Evolutionary conservation across 2,329 filamentous ascomycete genomes (phyloP), one percentile per base, ranked within the genome.

Genomic region (Blumeriella jaapii): DNA sequence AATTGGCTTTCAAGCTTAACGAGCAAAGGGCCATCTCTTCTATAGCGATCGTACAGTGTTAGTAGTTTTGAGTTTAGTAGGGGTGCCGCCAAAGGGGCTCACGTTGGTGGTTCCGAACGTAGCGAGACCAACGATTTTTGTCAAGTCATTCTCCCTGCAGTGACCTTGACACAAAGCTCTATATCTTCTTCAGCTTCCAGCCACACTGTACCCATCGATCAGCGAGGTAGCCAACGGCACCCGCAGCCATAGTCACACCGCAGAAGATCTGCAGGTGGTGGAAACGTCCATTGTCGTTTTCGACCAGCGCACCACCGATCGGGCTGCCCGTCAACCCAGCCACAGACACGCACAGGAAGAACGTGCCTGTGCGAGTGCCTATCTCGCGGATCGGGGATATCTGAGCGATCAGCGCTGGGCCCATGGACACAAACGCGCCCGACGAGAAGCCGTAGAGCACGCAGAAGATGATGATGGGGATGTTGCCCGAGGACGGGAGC

Each of bases 311-410:
- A 5, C 78, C 78, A 2, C 67, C 78, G 46, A 84, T 78, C 0
- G 80, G 80, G 29, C 67, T 73, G 1, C 78, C 76, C 0, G 73
- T 74, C 32, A 87, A 59, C 1, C 74, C 76, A 3, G 74, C 78
- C 19, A 85, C 59, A 1, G 72, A 67, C 37, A 75, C 63, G 29
- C 76, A 54, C 11, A 71, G 67, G 52, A 80, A 82, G 16, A 73
- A 64, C 0, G 69, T 67, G 1, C 82, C 82, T 2, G 68, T 74
- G 5, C 81, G 65, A 2, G 77, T 68, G 10, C 82, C 82, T 20
- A 86, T 76, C 53, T 82, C 67, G 13, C 71, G 63, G 23, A 83
- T 68, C 29, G 82, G 76, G 1, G 71, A 76, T 42, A 85, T 79
- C 49, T 85, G 78, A 1, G 77, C 78, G 14, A 86, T 62, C 10